Evolutionary conservation across 2,329 filamentous ascomycete species (phyloP).

Genomic region (Penicillium polonicum): DNA sequence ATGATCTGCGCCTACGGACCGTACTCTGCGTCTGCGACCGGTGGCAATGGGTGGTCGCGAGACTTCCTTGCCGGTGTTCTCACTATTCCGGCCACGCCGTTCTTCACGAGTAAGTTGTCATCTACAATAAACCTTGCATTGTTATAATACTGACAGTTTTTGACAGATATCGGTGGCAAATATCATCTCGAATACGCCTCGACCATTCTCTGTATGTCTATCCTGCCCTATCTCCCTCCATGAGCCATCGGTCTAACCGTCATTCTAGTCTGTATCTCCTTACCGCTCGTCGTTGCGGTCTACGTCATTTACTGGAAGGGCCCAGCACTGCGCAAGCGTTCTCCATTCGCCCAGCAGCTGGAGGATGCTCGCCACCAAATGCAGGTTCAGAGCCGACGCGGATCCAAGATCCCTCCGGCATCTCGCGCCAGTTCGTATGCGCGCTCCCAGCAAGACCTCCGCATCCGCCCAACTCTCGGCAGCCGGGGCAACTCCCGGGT

Average conservation of each 20-base stretch:
- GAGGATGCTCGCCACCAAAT: slow-evolving; percentile 45
- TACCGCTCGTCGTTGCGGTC: slow-evolving; percentile 61
- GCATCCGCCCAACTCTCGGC: slow-evolving; percentile 36
- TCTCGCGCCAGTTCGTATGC: slow-evolving; percentile 41
- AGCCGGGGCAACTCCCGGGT: slow-evolving; percentile 37
- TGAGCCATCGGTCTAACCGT: background rate
- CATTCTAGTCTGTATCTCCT: slow-evolving; percentile 52
- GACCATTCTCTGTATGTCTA: slow-evolving; percentile 55
- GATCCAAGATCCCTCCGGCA: slow-evolving; percentile 36
- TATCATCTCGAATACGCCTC: slow-evolving; percentile 60
- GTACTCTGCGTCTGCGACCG: slow-evolving; percentile 65
- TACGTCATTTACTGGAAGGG: slow-evolving; percentile 68
- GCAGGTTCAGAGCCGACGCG: slow-evolving; percentile 28
- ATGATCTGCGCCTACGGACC: slow-evolving; percentile 67
- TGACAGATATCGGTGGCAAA: slow-evolving; percentile 53
- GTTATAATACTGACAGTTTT: slow-evolving; percentile 7
- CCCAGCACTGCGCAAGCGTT: slow-evolving; percentile 58
- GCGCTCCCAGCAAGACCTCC: slow-evolving; percentile 40
- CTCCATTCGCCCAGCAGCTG: slow-evolving; percentile 64
- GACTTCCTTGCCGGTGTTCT: slow-evolving; percentile 65
- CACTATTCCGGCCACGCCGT: slow-evolving; percentile 60
- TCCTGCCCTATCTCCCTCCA: background rate
- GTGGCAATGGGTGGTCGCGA: slow-evolving; percentile 65
- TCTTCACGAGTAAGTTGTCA: slow-evolving; percentile 39
- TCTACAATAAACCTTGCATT: background rate